These are phyloP conservation scores for Ceratocystis smalleyi DNA, from an alignment of 2,329 filamentous ascomycete species.

Conservation along the genomic window DNA sequence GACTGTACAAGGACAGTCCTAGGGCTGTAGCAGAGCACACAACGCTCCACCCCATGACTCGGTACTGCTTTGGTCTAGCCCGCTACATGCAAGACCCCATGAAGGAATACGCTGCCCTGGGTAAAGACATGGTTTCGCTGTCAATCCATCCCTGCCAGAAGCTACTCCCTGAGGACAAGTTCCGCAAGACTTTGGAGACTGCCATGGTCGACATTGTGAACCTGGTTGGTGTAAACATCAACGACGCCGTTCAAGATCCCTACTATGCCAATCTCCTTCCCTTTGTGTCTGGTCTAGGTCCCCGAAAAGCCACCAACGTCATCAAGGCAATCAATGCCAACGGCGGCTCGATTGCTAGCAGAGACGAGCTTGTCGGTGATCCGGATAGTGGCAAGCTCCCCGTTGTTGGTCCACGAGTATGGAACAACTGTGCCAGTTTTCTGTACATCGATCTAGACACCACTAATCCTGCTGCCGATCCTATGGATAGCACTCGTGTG, in stretches of 20 bases:
- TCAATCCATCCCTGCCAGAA: conserved; percentile 83
- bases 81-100: conserved; percentile 90
- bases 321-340: conserved; percentile 75
- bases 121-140: conserved; percentile 72
- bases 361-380: conserved; percentile 79
- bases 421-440: conserved; percentile 95
- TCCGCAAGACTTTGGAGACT: conserved; percentile 77
- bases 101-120: conserved; percentile 88
- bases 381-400: conserved; percentile 61
- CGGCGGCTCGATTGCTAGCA: conserved; percentile 67
- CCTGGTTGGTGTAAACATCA: conserved; percentile 85
- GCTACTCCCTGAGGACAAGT: conserved; percentile 72
- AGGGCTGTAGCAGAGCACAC: conserved; percentile 70
- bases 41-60: conserved; percentile 57
- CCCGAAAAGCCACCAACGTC: conserved; percentile 68
- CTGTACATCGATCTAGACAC: conserved; percentile 76
- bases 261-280: conserved; percentile 79
- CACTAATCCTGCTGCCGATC: conserved; percentile 70
- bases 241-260: conserved; percentile 68
- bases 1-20: conserved; percentile 81
- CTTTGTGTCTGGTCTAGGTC: conserved; percentile 80
- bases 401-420: conserved; percentile 78
- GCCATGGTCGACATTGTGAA: conserved; percentile 98
- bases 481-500: conserved; percentile 89
- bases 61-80: conserved; percentile 80